Base-by-base conservation (phyloP, 2,329 filamentous ascomycete species). In the Ascochyta fabae region DNA sequence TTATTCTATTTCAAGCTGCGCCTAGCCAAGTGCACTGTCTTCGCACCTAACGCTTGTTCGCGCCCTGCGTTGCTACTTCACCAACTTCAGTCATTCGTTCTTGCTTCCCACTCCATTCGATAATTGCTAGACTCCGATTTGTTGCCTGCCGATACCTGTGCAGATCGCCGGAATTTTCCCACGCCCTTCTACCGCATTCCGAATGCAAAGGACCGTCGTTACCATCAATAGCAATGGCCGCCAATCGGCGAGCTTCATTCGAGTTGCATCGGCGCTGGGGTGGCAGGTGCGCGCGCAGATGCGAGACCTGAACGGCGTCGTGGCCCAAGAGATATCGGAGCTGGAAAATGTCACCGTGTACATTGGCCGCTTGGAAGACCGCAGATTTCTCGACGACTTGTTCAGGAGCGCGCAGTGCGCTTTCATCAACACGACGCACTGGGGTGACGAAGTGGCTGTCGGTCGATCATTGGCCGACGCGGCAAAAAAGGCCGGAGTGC, bases 361-460 rank as follows among this genome's bases (percentile, higher is more conserved):
- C 79, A 77, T 89, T 82, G 80, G 90, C 75, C 61, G 85, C 72
- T 69, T 89, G 59, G 84, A 89, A 60, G 86, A 94, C 69, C 91
- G 92, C 72, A 83, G 87, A 66, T 81, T 96, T 62, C 89, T 96
- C 70, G 82, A 85, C 49, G 83, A 89, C 63, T 83, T 98, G 19
- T 98, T 98, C 81, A 81, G 84, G 34, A 92, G 91, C 59, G 89
- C 91, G 22, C 89, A 96, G 66, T 84, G 96, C 47, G 95, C 95
- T 56, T 99, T 98, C 77, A 92, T 98, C 80, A 99, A 99, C 80
- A 99, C 95, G 38, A 96, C 92, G 5, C 96, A 96, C 69, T 96
- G 96, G 80, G 95, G 94, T 47, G 92, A 98, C 77, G 95, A 99
- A 80, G 84, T 95, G 55, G 87, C 88, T 35, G 96, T 97, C 65